A percentile compares a stretch with the other conserved stretches of the same genome.
These are phyloP conservation scores for Tolypocladium album DNA, from an alignment of 2,329 filamentous ascomycete genomes.

Conservation along the genomic window DNA sequence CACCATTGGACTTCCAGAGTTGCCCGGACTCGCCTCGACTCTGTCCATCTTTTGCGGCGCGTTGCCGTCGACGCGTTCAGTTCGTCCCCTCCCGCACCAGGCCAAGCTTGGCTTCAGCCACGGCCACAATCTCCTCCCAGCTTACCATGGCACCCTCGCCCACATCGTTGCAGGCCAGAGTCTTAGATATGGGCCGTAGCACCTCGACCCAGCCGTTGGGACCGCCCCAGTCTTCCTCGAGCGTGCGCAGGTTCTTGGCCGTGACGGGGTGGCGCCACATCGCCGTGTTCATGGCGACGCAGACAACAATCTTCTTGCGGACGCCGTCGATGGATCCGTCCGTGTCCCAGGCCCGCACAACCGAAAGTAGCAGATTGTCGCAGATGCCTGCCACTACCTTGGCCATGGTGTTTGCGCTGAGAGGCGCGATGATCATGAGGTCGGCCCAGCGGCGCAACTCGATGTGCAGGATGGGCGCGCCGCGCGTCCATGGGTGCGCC, in stretches of 20 bases:
- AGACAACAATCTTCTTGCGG: slow-evolving; percentile 60
- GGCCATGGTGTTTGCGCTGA: slow-evolving; percentile 77
- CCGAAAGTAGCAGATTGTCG: slow-evolving; percentile 63
- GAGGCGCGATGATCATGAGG: slow-evolving; percentile 66
- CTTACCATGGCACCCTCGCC: slow-evolving; percentile 76
- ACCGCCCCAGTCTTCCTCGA: slow-evolving; percentile 66
- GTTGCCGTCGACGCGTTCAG: background rate
- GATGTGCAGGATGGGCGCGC: slow-evolving; percentile 79
- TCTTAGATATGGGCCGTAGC: slow-evolving; percentile 62
- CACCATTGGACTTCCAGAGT: background rate
- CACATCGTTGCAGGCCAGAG: slow-evolving; percentile 73
- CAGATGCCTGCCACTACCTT: slow-evolving; percentile 71
- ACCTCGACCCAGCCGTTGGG: slow-evolving; percentile 48
- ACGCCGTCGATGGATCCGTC: slow-evolving; percentile 44
- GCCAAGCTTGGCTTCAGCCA: slow-evolving; percentile 45
- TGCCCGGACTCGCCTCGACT: background rate
- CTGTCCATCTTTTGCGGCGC: background rate
- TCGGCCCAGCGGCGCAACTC: slow-evolving; percentile 73
- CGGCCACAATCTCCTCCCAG: slow-evolving; percentile 62
- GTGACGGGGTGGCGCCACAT: slow-evolving; percentile 89
- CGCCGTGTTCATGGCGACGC: slow-evolving; percentile 76
- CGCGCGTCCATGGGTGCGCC: slow-evolving; percentile 65
- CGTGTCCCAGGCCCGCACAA: slow-evolving; percentile 82
- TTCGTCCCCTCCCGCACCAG: background rate
- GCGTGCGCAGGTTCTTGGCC: slow-evolving; percentile 53